These are phyloP conservation scores for Chlorella sp. DNA, from an alignment of 139 green algal genomes.

Conservation along the genomic window DNA sequence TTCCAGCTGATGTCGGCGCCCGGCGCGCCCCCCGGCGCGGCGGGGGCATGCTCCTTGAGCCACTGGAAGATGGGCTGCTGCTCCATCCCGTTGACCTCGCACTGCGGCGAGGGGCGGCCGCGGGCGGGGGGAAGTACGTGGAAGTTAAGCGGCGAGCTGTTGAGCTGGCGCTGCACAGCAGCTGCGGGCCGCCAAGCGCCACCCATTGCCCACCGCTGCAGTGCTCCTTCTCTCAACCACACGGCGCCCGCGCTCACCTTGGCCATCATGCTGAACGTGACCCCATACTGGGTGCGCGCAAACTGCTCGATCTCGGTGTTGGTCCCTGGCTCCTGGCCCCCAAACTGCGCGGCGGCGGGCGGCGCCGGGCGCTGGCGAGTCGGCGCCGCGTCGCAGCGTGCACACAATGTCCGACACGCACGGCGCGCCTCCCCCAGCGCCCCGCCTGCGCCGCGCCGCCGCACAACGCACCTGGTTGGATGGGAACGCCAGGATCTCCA, in stretches of 20 bases:
- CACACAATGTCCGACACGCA: no score
- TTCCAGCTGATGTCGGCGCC: not conserved
- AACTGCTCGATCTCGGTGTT: slow-evolving; percentile 41
- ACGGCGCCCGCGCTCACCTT: no score
- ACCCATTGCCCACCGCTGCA: no score
- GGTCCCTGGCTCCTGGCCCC: slow-evolving; percentile 42
- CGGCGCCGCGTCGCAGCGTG: no score
- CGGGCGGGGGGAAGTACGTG: not conserved
- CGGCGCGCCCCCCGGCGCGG: slow-evolving; percentile 6
- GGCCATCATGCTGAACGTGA: slow-evolving; percentile 30
- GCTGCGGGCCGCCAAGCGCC: no score
- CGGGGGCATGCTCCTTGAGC: slow-evolving; percentile 24
- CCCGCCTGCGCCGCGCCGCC: no score
- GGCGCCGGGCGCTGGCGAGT: no score
- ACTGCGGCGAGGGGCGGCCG: not conserved
- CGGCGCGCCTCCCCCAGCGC: no score
- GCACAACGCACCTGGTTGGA: slow-evolving; percentile 29
- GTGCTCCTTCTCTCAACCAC: no score
- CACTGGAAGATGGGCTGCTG: slow-evolving; percentile 20
- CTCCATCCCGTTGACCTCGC: slow-evolving; percentile 5
- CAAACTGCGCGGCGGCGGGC: slow-evolving; percentile 27
- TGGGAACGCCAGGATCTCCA: slow-evolving; percentile 54
- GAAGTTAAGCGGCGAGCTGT: not conserved
- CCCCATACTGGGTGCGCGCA: slow-evolving; percentile 4
- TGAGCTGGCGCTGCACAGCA: no score